Conservation (phyloP, 2,329 filamentous ascomycete species). For the Colletotrichum destructivum region DNA sequence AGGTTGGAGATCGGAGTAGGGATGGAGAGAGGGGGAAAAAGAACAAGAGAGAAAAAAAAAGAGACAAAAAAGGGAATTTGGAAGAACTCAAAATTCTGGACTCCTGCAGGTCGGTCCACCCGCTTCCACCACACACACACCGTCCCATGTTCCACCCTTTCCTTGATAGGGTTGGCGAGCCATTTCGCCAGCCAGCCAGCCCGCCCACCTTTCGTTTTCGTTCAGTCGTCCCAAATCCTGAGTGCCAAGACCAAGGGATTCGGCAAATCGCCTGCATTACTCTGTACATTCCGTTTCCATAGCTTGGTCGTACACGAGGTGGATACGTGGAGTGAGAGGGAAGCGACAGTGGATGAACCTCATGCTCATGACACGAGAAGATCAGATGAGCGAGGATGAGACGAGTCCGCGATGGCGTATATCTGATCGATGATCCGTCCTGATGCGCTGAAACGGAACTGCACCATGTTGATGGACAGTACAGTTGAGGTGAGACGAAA, state of each 20-base stretch:
- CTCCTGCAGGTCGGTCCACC: conserved; percentile 3
- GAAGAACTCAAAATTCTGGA: conserved; percentile 3
- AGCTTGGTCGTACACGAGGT: not conserved
- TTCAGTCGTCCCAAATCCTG: conserved; percentile 18
- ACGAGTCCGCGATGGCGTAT: too few relatives aligned
- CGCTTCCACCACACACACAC: not conserved
- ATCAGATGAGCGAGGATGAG: not conserved
- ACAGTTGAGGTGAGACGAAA: not conserved
- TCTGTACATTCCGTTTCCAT: not conserved
- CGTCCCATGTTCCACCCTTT: not conserved
- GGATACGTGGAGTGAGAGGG: not conserved
- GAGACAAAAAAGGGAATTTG: not conserved
- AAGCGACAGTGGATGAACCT: not conserved
- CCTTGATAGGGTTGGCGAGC: not conserved
- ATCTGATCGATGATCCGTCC: not conserved
- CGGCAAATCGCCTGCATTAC: not conserved
- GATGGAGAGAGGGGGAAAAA: not conserved
- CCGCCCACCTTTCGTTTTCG: not conserved
- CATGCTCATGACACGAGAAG: not conserved
- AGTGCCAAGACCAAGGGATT: conserved; percentile 18
- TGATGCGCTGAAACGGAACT: not conserved
- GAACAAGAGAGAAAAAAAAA: not conserved
- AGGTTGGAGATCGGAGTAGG: too few relatives aligned
- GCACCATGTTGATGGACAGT: not conserved
- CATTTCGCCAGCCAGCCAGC: too few relatives aligned